Base-by-base conservation (phyloP, 1,284 basidiomycete species). In the Naganishia albida region DNA sequence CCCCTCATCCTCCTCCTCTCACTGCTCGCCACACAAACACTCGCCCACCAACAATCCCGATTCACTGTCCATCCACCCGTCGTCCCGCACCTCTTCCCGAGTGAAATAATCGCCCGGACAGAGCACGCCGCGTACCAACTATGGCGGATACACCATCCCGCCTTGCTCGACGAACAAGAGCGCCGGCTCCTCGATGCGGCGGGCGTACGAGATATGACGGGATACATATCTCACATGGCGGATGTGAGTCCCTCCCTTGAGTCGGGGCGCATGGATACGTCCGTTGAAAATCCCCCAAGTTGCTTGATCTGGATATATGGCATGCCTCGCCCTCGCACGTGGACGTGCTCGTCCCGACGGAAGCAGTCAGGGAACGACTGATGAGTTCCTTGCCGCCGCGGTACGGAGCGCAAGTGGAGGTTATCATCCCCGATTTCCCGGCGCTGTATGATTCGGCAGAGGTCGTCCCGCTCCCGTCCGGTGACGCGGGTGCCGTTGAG, bases 251-350 rank as follows among this genome's bases (percentile, higher is more conserved):
- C 20, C 10, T 15, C 25, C 18, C 51, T 23, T 57, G n/a, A n/a
- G n/a, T 18, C 13, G 2, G 28, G 26, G 42, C 15, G 3, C 18
- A 18, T 44, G 25, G 20, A 39, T 23, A n/a, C n/a, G n/a, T n/a
- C n/a, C n/a, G 23, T 20, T 20, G 20, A 8, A 16, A 26, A 43
- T 52, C 40, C n/a, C 38, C 13, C 28, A 59, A 79, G 77, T 28
- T 69, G 2, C 67, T 77, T 30, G 67, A 74, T 34, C 70, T 78
- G 12, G 79, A 80, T 63, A 66, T 80, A 26, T 80, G 79, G 79
- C 70, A 70, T 28, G 63, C 70, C 2, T 71, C 76, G 1, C 60
- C 67, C 0, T 49, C 67, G 4, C 62, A 66, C 15, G 40, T 78
- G 56, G 76, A 78, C 65, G 38, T 78, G 44, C 71, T 72, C 42